Conservation (phyloP, 306 rosid genomes). For the Quercus rubra region DNA sequence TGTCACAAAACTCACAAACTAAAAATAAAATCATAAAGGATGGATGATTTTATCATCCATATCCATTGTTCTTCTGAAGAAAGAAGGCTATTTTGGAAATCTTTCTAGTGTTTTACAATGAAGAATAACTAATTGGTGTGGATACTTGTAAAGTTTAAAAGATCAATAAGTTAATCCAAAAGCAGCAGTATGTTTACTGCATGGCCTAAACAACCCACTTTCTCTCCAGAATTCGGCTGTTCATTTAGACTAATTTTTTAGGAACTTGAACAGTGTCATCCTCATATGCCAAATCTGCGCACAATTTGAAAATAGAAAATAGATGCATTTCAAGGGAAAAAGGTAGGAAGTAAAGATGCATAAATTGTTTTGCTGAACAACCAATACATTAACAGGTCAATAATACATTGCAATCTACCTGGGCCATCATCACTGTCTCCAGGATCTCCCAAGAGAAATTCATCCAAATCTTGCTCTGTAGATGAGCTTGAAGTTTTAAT, state of each 20-base stretch:
- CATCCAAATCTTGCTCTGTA: conserved; percentile 64
- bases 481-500: conserved; percentile 31
- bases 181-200: background rate
- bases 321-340: background rate
- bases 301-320: background rate
- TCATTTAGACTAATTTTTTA: background rate
- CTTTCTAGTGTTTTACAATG: no score
- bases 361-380: background rate
- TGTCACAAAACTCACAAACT: background rate
- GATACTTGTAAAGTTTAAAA: background rate
- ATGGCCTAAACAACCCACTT: background rate
- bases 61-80: background rate
- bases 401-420: conserved; percentile 32
- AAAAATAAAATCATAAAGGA: no score
- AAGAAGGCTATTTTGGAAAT: no score
- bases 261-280: background rate
- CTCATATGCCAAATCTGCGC: background rate
- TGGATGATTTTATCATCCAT: background rate
- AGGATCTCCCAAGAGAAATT: conserved; percentile 56
- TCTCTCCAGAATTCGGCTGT: background rate
- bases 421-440: conserved; percentile 53
- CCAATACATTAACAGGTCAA: background rate
- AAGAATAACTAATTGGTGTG: background rate
- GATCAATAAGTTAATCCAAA: background rate
- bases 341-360: background rate